A percentile compares a stretch with the other conserved stretches of the same genome.
These are phyloP conservation scores for Xerocomus potaroensis DNA, from an alignment of 768 basidiomycete species.

Conservation along the genomic window DNA sequence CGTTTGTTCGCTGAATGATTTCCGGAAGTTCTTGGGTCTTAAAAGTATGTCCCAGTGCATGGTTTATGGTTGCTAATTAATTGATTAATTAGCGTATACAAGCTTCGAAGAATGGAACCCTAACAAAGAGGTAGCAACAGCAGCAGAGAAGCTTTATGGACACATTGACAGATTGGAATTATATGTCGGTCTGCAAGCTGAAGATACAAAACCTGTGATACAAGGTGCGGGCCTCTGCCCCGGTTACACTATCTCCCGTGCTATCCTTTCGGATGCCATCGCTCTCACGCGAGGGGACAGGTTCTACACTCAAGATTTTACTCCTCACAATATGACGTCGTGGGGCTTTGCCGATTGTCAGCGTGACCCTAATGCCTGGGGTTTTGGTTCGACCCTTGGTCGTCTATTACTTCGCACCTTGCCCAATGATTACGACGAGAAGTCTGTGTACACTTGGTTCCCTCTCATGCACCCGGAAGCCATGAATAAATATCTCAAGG, in stretches of 20 bases:
- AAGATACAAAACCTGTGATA: conserved; percentile 67
- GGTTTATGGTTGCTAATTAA: not conserved
- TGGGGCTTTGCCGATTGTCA: conserved; percentile 87
- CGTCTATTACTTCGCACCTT: conserved; percentile 71
- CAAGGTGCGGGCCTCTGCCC: conserved; percentile 85
- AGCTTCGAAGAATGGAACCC: conserved; percentile 83
- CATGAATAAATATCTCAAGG: conserved; percentile 57
- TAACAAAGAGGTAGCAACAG: conserved; percentile 58
- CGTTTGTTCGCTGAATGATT: conserved; percentile 80
- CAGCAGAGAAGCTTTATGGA: conserved; percentile 76
- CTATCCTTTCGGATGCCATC: conserved; percentile 83
- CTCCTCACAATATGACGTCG: conserved; percentile 72
- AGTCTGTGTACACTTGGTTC: conserved; percentile 82
- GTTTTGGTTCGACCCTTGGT: conserved; percentile 68
- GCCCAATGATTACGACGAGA: conserved; percentile 61
- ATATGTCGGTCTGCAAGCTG: conserved; percentile 78
- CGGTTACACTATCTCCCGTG: conserved; percentile 80
- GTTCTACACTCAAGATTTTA: conserved; percentile 78
- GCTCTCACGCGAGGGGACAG: conserved; percentile 84
- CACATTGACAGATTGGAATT: conserved; percentile 74
- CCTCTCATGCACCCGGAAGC: conserved; percentile 76
- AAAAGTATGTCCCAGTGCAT: conserved; percentile 46
- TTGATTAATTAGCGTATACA: conserved; percentile 49
- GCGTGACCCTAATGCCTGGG: conserved; percentile 63
- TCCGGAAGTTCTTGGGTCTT: conserved; percentile 75